Conservation (phyloP, 2,329 filamentous ascomycete genomes). For the Rhinocladiella mackenziei region DNA sequence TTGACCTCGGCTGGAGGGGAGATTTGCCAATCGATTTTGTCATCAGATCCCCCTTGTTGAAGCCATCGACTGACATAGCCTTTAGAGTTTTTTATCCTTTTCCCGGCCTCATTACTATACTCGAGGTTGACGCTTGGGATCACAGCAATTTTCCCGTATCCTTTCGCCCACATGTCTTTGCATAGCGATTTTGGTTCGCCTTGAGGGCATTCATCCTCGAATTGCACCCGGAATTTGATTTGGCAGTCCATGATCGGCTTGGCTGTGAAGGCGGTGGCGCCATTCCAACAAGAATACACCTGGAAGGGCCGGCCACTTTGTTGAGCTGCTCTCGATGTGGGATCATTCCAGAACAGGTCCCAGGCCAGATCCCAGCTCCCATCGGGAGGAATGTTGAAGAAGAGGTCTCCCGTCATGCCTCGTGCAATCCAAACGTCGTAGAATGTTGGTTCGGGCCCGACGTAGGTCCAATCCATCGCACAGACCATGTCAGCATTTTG, state of each 20-base stretch:
- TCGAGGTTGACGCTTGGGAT: constrained; percentile 55
- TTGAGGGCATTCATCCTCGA: constrained; percentile 48
- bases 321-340: constrained; percentile 36
- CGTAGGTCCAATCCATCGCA: constrained; percentile 56
- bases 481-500: constrained; percentile 55
- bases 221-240: constrained; percentile 45
- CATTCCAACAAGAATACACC: constrained; percentile 61
- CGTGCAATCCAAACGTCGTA: constrained; percentile 57
- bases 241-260: constrained; percentile 44
- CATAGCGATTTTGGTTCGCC: constrained; percentile 56
- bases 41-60: constrained; percentile 16
- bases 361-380: constrained; percentile 49
- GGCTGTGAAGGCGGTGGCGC: constrained; percentile 49
- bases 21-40: constrained; percentile 25
- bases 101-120: constrained; percentile 48
- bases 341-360: constrained; percentile 54
- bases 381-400: constrained; percentile 51
- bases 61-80: constrained; percentile 41
- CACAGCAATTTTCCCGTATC: constrained; percentile 53
- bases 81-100: constrained; percentile 48
- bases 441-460: constrained; percentile 49
- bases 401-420: constrained; percentile 50
- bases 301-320: constrained; percentile 48
- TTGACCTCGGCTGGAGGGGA: constrained; percentile 27
- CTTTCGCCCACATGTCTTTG: constrained; percentile 54